These are phyloP conservation scores for Castanea crenata DNA, from an alignment of 306 rosid genomes.

Conservation along the genomic window DNA sequence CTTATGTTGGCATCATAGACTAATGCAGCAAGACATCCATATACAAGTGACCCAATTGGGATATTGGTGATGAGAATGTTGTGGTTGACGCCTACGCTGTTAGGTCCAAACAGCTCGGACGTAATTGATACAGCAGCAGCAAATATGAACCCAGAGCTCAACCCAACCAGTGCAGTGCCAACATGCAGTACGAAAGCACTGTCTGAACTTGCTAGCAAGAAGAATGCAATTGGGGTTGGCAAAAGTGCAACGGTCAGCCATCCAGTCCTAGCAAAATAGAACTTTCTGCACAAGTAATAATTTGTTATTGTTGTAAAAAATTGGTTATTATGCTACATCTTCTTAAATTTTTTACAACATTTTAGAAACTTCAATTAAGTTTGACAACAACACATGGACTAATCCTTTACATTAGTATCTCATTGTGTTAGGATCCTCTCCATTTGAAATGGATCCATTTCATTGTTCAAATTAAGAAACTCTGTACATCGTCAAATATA, in stretches of 20 bases:
- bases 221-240: slow-evolving; percentile 88
- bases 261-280: slow-evolving; percentile 94
- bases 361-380: no score
- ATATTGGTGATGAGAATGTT: slow-evolving; percentile 88
- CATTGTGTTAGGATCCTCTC: no score
- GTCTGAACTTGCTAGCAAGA: slow-evolving; percentile 63
- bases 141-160: slow-evolving; percentile 93
- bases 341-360: no score
- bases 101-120: slow-evolving; percentile 88
- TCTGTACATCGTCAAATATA: no score
- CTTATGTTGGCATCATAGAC: slow-evolving; percentile 67
- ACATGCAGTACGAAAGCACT: slow-evolving; percentile 35
- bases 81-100: slow-evolving; percentile 80
- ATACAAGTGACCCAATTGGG: slow-evolving; percentile 84
- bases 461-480: no score
- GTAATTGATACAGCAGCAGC: slow-evolving; percentile 95
- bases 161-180: slow-evolving; percentile 80
- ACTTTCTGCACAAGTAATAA: slow-evolving; percentile 48
- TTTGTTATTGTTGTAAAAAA: neutral
- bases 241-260: slow-evolving; percentile 79
- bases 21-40: slow-evolving; percentile 74
- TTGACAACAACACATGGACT: no score
- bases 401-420: no score
- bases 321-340: no score
- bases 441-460: no score